Evolutionary conservation across 306 rosid species (phyloP).

Genomic region (Heteromeles arbutifolia): DNA sequence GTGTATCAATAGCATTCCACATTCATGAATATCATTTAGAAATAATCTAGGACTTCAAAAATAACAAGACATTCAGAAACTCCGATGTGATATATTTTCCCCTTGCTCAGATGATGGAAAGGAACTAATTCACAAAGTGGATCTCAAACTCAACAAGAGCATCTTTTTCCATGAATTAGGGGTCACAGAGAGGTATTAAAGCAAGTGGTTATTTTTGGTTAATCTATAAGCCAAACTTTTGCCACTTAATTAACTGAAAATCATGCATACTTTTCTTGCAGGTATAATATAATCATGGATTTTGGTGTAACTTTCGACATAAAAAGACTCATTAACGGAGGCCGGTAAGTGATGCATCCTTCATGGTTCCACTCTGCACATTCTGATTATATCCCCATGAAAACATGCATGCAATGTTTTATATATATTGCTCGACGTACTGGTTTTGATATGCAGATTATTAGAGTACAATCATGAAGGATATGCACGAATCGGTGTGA

Average conservation of each 20-base stretch:
- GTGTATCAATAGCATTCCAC: too few species aligned
- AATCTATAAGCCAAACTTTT: neutral
- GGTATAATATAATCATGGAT: conserved; percentile 69
- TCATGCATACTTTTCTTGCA: neutral
- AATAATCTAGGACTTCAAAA: too few species aligned
- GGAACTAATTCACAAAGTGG: conserved; percentile 45
- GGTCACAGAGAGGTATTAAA: conserved; percentile 49
- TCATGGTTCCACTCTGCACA: neutral
- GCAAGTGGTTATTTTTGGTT: neutral
- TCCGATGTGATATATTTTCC: neutral
- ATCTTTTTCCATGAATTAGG: conserved; percentile 56
- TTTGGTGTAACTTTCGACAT: conserved; percentile 53
- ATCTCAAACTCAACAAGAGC: conserved; percentile 45
- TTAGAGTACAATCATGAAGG: conserved; percentile 40
- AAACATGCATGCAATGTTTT: neutral
- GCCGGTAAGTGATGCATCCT: conserved; percentile 42
- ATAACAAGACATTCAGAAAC: neutral
- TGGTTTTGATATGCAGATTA: conserved; percentile 26
- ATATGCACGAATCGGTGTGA: conserved; percentile 63
- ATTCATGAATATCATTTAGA: too few species aligned
- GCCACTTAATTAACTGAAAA: neutral
- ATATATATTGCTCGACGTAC: neutral
- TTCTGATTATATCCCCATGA: neutral
- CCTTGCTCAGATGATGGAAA: conserved; percentile 55
- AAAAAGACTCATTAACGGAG: conserved; percentile 45